Conservation (phyloP, 345 rosid species). For the Linum tenue region DNA sequence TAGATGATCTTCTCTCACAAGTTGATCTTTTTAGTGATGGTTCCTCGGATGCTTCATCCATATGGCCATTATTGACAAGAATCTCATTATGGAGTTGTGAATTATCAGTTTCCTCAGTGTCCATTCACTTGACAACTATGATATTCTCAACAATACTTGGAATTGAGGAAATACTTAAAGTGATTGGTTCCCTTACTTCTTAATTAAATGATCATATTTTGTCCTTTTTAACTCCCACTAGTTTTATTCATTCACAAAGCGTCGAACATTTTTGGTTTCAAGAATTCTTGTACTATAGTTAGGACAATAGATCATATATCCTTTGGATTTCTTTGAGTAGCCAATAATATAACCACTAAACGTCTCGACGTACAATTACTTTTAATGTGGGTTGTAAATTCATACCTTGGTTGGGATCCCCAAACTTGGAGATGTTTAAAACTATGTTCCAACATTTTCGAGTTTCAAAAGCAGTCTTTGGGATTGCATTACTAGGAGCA, state of each 20-base stretch:
- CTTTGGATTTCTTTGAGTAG: not conserved
- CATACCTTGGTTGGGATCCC: not conserved
- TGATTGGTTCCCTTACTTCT: not conserved
- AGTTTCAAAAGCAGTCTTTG: not conserved
- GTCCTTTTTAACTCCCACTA: not conserved
- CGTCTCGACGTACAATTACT: not conserved
- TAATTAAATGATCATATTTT: too few relatives aligned
- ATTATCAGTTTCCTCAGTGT: too few relatives aligned
- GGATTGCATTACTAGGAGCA: not conserved
- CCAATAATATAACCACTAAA: not conserved
- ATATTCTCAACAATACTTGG: not conserved
- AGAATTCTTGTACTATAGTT: not conserved
- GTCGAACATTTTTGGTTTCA: not conserved
- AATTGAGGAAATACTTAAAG: too few relatives aligned
- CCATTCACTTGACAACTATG: too few relatives aligned
- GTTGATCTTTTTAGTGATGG: not conserved
- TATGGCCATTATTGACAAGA: not conserved
- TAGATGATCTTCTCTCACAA: not conserved
- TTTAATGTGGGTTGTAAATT: not conserved
- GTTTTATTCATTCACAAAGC: not conserved
- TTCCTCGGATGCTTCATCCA: not conserved
- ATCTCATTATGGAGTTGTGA: too few relatives aligned
- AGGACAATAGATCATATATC: not conserved
- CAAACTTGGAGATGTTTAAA: not conserved
- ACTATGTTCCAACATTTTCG: not conserved